A percentile compares a stretch with the other conserved stretches of the same genome.
Conservation (phyloP, 805 yeast species). For the Cyberlindnera bimundalis region DNA sequence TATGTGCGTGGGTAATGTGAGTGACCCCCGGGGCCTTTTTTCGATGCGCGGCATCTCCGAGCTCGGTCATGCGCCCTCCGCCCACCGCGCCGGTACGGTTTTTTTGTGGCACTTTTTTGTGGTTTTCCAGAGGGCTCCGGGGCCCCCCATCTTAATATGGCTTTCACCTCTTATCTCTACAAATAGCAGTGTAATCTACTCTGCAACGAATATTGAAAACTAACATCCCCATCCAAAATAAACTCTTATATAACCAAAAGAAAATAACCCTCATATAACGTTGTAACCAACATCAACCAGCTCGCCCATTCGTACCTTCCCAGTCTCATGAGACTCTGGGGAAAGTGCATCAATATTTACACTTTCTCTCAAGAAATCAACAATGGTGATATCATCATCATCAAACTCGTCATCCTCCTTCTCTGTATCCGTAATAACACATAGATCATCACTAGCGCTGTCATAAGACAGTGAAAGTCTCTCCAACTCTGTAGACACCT, state of each 20-base stretch:
- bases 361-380: slow-evolving; percentile 25
- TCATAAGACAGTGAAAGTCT: background rate
- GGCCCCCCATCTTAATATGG: too few species aligned
- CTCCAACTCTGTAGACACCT: background rate
- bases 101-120: too few species aligned
- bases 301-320: slow-evolving; percentile 6
- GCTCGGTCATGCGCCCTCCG: slow-evolving; percentile 3
- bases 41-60: slow-evolving; percentile 1
- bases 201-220: too few species aligned
- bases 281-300: slow-evolving; percentile 5
- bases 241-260: too few species aligned
- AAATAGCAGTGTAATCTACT: too few species aligned
- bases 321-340: slow-evolving; percentile 5
- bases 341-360: slow-evolving; percentile 14
- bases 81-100: too few species aligned
- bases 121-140: too few species aligned
- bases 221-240: too few species aligned
- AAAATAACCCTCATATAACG: too few species aligned
- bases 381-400: slow-evolving; percentile 9
- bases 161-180: too few species aligned
- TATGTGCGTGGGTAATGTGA: too few species aligned
- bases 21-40: too few species aligned
- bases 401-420: slow-evolving; percentile 9
- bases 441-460: background rate
- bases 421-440: background rate